Conservation (phyloP, 495 filamentous ascomycete genomes). For the Wilcoxina mikolae region DNA sequence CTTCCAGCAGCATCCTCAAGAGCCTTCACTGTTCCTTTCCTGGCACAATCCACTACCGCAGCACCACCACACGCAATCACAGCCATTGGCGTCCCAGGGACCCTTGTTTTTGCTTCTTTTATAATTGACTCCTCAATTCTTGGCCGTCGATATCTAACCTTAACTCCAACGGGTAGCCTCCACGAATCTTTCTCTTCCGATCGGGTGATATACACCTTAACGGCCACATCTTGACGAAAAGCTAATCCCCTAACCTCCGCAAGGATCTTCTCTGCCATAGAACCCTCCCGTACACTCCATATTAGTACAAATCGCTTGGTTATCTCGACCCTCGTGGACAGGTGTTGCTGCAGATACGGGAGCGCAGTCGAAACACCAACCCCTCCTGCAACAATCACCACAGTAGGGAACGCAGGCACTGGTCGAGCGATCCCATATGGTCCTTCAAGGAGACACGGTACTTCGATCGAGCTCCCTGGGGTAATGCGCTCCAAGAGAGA, state of each 20-base stretch:
- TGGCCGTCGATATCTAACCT: constrained; percentile 6
- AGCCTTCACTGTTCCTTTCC: background rate
- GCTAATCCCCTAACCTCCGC: constrained; percentile 26
- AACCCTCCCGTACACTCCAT: constrained; percentile 33
- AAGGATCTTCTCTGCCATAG: constrained; percentile 30
- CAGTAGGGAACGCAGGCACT: constrained; percentile 37
- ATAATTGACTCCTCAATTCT: constrained; percentile 2
- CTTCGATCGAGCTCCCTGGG: background rate
- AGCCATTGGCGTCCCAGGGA: constrained; percentile 6
- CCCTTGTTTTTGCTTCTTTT: background rate
- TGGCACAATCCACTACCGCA: constrained; percentile 7
- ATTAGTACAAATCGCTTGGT: constrained; percentile 30
- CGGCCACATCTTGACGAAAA: constrained; percentile 31
- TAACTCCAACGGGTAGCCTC: constrained; percentile 1
- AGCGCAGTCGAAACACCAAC: constrained; percentile 44
- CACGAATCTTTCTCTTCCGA: background rate
- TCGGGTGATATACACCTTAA: constrained; percentile 31
- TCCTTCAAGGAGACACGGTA: constrained; percentile 39
- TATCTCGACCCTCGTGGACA: constrained; percentile 8
- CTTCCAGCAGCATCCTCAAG: constrained; percentile 1
- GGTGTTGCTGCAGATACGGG: constrained; percentile 34
- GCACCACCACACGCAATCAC: constrained; percentile 3
- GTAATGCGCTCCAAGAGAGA: constrained; percentile 6
- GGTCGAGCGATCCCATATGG: constrained; percentile 42
- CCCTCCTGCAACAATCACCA: constrained; percentile 46